These are phyloP conservation scores for Schizophyllum amplum DNA, from an alignment of 1,284 basidiomycete species.

Conservation along the genomic window DNA sequence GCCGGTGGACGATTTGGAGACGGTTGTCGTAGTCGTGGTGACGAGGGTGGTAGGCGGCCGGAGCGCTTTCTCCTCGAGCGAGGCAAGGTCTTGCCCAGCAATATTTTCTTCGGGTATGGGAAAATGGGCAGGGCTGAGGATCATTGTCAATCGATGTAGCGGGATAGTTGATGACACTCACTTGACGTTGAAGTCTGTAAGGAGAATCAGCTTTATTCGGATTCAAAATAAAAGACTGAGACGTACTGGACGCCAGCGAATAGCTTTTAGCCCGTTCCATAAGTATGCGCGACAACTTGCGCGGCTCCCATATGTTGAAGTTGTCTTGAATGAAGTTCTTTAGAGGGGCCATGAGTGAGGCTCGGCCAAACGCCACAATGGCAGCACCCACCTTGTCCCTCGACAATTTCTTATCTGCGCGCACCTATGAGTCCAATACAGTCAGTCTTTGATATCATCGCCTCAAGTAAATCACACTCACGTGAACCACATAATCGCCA, in stretches of 20 bases:
- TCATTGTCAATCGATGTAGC: background rate
- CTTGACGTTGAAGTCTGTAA: conserved; percentile 30
- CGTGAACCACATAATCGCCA: conserved; percentile 48
- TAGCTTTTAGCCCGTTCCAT: conserved; percentile 34
- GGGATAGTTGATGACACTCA: conserved; percentile 16
- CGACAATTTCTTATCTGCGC: conserved; percentile 19
- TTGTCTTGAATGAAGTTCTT: conserved; percentile 1
- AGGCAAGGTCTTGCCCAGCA: conserved; percentile 28
- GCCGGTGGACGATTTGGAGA: conserved; percentile 5
- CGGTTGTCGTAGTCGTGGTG: background rate
- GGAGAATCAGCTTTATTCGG: background rate
- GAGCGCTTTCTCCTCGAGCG: conserved; percentile 21
- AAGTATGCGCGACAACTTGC: conserved; percentile 27
- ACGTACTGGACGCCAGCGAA: conserved; percentile 38
- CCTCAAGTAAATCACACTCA: conserved; percentile 17
- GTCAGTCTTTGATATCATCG: background rate
- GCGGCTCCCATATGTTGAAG: conserved; percentile 23
- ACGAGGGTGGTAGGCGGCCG: background rate
- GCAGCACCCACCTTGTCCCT: background rate
- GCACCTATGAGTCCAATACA: conserved; percentile 29
- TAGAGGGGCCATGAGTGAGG: background rate
- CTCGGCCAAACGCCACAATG: background rate
- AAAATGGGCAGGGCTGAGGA: conserved; percentile 13
- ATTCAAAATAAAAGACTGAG: background rate
- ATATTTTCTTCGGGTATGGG: conserved; percentile 26